phyloP scores from a whole-genome alignment of 768 basidiomycete species.

The Mycena haematopus region DNA sequence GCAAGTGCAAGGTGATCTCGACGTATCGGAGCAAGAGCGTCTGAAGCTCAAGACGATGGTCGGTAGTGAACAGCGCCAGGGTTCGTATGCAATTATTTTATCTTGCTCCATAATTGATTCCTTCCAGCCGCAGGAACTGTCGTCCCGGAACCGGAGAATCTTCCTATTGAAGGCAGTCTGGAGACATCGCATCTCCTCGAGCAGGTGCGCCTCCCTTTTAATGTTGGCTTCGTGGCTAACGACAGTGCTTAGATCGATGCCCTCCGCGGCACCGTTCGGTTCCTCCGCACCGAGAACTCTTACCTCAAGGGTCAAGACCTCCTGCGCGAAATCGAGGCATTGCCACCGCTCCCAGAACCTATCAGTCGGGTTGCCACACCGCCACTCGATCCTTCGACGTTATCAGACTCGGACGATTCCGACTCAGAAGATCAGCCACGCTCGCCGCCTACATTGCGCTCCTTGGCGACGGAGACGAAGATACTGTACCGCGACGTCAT shows the following conservation, averaged over 20 bases:
- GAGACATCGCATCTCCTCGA: slow-evolving; percentile 90
- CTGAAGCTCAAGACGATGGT: slow-evolving; percentile 76
- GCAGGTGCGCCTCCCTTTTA: slow-evolving; percentile 58
- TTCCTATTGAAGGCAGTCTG: slow-evolving; percentile 77
- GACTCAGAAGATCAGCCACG: slow-evolving; percentile 50
- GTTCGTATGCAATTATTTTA: slow-evolving; percentile 45
- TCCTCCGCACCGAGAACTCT: slow-evolving; percentile 92
- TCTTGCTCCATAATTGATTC: slow-evolving; percentile 9
- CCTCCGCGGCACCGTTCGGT: slow-evolving; percentile 88
- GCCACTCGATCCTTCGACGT: slow-evolving; percentile 66
- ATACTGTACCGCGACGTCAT: slow-evolving; percentile 89
- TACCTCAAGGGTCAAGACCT: slow-evolving; percentile 94
- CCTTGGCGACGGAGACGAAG: slow-evolving; percentile 84
- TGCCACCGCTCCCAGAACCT: slow-evolving; percentile 68
- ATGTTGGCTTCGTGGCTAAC: slow-evolving; percentile 7
- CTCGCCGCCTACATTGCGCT: slow-evolving; percentile 61
- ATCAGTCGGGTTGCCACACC: slow-evolving; percentile 63
- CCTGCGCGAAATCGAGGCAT: slow-evolving; percentile 76
- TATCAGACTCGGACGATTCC: slow-evolving; percentile 72
- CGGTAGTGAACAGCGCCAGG: slow-evolving; percentile 72
- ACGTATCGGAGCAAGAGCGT: slow-evolving; percentile 87
- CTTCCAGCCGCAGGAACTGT: slow-evolving; percentile 19
- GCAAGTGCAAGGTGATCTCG: slow-evolving; percentile 88
- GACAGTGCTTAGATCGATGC: slow-evolving; percentile 74
- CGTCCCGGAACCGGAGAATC: slow-evolving; percentile 55